Percentiles rank a stretch among this genome's conserved stretches.
Evolutionary conservation across 306 rosid genomes (phyloP).

Genomic region (Astragalus membranaceus): DNA sequence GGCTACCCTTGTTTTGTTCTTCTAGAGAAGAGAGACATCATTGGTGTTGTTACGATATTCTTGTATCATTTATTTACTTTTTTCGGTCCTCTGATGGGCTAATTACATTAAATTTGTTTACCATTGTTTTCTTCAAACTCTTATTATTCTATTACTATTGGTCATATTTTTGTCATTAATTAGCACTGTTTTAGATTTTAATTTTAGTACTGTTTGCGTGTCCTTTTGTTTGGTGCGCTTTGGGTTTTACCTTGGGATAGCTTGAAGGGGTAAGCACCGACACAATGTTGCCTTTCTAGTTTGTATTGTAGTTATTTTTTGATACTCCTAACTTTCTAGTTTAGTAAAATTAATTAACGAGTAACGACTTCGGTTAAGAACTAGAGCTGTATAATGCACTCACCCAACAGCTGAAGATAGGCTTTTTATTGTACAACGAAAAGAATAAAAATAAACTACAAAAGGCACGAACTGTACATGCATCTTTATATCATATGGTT

Average conservation of each 20-base stretch:
- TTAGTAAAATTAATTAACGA: not conserved
- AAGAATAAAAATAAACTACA: not conserved
- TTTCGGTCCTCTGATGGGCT: conserved; percentile 12
- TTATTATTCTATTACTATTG: conserved; percentile 10
- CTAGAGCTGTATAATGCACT: not conserved
- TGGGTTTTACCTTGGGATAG: not conserved
- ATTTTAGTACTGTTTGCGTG: not conserved
- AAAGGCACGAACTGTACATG: no score
- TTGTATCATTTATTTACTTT: conserved; percentile 36
- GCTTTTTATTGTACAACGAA: not conserved
- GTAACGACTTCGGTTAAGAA: not conserved
- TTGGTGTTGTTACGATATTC: conserved; percentile 18
- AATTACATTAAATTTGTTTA: conserved; percentile 34
- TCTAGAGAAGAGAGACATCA: conserved; percentile 38
- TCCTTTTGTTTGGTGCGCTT: not conserved
- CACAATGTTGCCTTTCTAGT: not conserved
- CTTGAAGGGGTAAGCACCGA: conserved; percentile 11
- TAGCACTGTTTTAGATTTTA: not conserved
- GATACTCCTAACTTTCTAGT: not conserved
- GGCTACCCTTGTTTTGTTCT: conserved; percentile 45
- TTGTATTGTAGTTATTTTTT: not conserved
- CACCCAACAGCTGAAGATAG: not conserved
- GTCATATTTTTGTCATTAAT: not conserved
- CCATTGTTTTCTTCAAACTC: conserved; percentile 24
- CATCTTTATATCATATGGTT: no score